phyloP scores from a whole-genome alignment of 495 filamentous ascomycete genomes.

The Aspergillus campestris region DNA sequence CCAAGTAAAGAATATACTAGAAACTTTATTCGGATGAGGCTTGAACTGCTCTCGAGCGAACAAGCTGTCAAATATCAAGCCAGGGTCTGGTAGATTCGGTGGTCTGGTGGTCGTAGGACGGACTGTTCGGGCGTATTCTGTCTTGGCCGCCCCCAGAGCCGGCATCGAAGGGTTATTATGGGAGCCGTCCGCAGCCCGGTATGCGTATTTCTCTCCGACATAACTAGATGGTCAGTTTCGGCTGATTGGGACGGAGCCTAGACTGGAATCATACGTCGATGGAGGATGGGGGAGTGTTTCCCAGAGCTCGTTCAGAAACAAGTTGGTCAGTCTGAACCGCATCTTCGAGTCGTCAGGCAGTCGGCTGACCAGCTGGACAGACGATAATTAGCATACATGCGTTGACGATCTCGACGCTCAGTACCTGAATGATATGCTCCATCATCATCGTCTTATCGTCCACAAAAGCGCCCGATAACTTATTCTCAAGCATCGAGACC shows the following conservation, averaged over 20 bases:
- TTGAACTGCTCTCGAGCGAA: constrained; percentile 9
- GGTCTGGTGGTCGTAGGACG: constrained; percentile 1
- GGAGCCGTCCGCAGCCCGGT: constrained; percentile 30
- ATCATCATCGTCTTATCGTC: not conserved
- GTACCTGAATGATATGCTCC: constrained; percentile 1
- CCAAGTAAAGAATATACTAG: constrained; percentile 39
- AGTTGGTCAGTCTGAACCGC: constrained; percentile 39
- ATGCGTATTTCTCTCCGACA: constrained; percentile 17
- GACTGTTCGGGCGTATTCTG: not conserved
- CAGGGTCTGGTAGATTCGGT: constrained; percentile 29
- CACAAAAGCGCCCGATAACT: no score
- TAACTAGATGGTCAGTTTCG: constrained; percentile 18
- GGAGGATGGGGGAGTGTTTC: constrained; percentile 54
- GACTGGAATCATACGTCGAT: constrained; percentile 11
- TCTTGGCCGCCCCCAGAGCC: not conserved
- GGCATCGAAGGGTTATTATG: constrained; percentile 10
- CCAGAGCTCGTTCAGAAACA: constrained; percentile 49
- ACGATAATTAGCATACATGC: not conserved
- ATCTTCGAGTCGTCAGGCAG: constrained; percentile 36
- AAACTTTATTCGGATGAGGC: constrained; percentile 18
- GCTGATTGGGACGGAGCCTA: no score
- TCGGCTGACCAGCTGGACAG: not conserved
- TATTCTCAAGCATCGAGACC: constrained; percentile 24
- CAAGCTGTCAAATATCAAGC: constrained; percentile 8
- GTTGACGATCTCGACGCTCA: not conserved